Conservation (phyloP, 768 basidiomycete species). For the Leccinum obscurum region DNA sequence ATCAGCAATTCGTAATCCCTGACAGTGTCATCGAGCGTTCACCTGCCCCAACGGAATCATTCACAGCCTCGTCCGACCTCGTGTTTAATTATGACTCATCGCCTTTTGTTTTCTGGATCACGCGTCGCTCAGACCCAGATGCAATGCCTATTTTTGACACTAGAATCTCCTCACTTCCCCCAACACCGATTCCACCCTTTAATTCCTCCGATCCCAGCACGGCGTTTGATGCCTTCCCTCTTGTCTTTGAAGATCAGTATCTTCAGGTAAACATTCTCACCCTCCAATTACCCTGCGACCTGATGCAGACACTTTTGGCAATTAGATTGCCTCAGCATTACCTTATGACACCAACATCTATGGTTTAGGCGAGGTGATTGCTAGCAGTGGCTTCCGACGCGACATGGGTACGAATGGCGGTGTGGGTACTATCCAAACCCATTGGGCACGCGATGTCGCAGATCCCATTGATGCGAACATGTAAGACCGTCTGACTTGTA, state of each 20-base stretch:
- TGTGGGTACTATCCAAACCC: slow-evolving; percentile 59
- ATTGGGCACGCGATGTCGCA: slow-evolving; percentile 63
- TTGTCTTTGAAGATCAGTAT: slow-evolving; percentile 81
- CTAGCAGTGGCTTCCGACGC: slow-evolving; percentile 68
- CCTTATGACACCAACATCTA: slow-evolving; percentile 72
- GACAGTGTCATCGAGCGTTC: slow-evolving; percentile 50
- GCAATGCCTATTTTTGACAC: slow-evolving; percentile 69
- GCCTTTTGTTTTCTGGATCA: slow-evolving; percentile 83
- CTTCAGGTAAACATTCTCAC: slow-evolving; percentile 49
- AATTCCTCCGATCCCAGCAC: slow-evolving; percentile 52
- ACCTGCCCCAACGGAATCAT: slow-evolving; percentile 33
- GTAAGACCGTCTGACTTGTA: slow-evolving; percentile 37
- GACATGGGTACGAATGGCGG: slow-evolving; percentile 52
- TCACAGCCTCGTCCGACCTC: slow-evolving; percentile 53
- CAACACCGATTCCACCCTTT: slow-evolving; percentile 58
- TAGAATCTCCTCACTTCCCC: slow-evolving; percentile 57
- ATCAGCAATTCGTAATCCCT: slow-evolving; percentile 68
- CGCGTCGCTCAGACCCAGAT: slow-evolving; percentile 58
- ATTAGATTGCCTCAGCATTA: slow-evolving; percentile 61
- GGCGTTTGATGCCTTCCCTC: slow-evolving; percentile 61
- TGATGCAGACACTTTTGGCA: not conserved
- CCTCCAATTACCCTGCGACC: not conserved
- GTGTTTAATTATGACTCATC: slow-evolving; percentile 63
- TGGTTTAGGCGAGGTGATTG: slow-evolving; percentile 73
- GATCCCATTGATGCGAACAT: slow-evolving; percentile 70